These are phyloP conservation scores for Linum trigynum DNA, from an alignment of 345 rosid genomes.

Conservation along the genomic window DNA sequence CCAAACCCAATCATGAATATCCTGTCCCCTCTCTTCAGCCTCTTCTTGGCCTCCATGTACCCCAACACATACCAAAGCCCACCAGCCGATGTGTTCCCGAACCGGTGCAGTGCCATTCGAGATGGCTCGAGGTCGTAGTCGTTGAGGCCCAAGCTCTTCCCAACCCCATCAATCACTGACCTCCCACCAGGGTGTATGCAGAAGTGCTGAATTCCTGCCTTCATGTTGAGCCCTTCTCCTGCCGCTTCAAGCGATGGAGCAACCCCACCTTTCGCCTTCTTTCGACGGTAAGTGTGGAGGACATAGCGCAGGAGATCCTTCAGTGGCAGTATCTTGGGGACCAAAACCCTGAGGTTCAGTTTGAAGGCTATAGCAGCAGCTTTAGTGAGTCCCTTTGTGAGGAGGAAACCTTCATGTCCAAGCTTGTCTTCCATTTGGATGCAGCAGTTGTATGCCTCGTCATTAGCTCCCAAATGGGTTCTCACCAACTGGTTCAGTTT, in stretches of 20 bases:
- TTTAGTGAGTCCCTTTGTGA: slow-evolving; percentile 40
- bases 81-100: slow-evolving; percentile 25
- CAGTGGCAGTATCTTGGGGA: slow-evolving; percentile 31
- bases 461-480: slow-evolving; percentile 40
- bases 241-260: neutral
- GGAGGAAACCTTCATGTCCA: slow-evolving; percentile 43
- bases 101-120: slow-evolving; percentile 23
- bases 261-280: neutral
- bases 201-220: slow-evolving; percentile 20
- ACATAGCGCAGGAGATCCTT: slow-evolving; percentile 9
- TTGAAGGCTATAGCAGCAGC: slow-evolving; percentile 49
- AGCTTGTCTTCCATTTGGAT: slow-evolving; percentile 46
- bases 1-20: slow-evolving; percentile 23
- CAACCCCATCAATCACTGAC: slow-evolving; percentile 19
- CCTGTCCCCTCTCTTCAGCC: slow-evolving; percentile 20
- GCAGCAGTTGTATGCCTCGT: slow-evolving; percentile 63
- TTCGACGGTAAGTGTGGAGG: neutral
- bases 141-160: slow-evolving; percentile 9
- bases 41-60: slow-evolving; percentile 24
- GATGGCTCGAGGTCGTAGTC: slow-evolving; percentile 24
- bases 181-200: slow-evolving; percentile 25
- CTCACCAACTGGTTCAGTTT: slow-evolving; percentile 39
- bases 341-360: slow-evolving; percentile 41
- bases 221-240: slow-evolving; percentile 13
- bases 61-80: slow-evolving; percentile 24